phyloP scores from a whole-genome alignment of 768 basidiomycete species.

The Russula griseocarnosa region DNA sequence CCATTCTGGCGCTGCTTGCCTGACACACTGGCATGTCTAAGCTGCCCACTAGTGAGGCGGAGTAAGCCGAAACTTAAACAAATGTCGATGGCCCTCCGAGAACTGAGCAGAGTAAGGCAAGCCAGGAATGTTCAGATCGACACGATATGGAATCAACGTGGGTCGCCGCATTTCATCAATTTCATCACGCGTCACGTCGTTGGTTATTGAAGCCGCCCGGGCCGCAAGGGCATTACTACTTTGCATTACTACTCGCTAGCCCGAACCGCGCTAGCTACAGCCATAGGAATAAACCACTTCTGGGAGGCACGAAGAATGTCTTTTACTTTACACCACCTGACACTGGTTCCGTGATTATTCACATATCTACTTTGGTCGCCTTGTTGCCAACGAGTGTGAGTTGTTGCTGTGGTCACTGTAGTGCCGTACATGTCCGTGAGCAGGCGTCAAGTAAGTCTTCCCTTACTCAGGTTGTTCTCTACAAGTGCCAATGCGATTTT shows the following conservation, averaged over 20 bases:
- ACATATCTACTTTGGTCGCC: neutral
- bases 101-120: neutral
- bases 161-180: too few relatives aligned
- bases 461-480: neutral
- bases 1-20: neutral
- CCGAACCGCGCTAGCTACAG: neutral
- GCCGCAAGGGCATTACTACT: too few relatives aligned
- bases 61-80: neutral
- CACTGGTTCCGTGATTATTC: neutral
- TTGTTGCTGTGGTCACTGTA: neutral
- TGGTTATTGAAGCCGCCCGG: neutral
- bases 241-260: neutral
- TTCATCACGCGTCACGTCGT: neutral
- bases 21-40: neutral
- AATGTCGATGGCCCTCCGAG: neutral
- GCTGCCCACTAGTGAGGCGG: neutral
- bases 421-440: too few relatives aligned
- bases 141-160: too few relatives aligned
- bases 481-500: conserved; percentile 73
- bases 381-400: too few relatives aligned
- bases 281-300: neutral
- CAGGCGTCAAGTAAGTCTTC: neutral
- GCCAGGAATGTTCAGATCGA: conserved; percentile 55
- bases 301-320: neutral
- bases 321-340: neutral